Evolutionary conservation across 106 monocot species (phyloP), one percentile per base, ranked within the genome.

Genomic region (Dendrobium huoshanense): DNA sequence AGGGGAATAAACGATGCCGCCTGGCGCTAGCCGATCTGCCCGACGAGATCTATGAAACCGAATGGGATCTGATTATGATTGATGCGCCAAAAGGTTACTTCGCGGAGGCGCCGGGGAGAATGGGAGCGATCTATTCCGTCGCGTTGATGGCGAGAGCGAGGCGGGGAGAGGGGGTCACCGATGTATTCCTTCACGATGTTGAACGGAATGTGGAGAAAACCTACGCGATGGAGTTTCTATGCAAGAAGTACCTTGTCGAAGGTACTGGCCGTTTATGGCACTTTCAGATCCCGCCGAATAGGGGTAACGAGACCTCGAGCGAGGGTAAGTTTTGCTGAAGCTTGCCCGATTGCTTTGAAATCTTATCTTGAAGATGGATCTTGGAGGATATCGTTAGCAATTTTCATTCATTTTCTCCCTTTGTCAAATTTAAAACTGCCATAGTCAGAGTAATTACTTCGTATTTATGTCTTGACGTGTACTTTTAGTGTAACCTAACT

Each of bases 61-160:
- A 93, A 82, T 96, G 96, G 96, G 96, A 96, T 44, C n/a, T 96
- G 89, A 93, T 96, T 72, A 96, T 96, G 96, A 89, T 96, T 25
- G 96, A 93, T 40, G 96, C 93, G 75, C 93, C 96, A 37, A 93
- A 91, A 7, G 96, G 96, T 84, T 96, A 88, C 83, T 81, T 84
- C 10, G 84, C 82, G 29, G 89, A 88, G 76, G 93, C 96, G 0
- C 96, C 95, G 13, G 95, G 95, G 47, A 89, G 95, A 85, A 96
- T 96, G 95, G 88, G 89, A 42, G 95, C 95, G 31, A 96, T 96
- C 75, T 96, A 93, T 85, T 93, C 89, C 1, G 93, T 91, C 0
- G 93, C 91, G 31, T 86, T 96, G 91, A 83, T 82, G 77, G 96
- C 96, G 24, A 88, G 94, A 76, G 78, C 20, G 81, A 85, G 88